phyloP scores from a whole-genome alignment of 108 stramenopile genomes.

The Chaetoceros tenuissimus region DNA sequence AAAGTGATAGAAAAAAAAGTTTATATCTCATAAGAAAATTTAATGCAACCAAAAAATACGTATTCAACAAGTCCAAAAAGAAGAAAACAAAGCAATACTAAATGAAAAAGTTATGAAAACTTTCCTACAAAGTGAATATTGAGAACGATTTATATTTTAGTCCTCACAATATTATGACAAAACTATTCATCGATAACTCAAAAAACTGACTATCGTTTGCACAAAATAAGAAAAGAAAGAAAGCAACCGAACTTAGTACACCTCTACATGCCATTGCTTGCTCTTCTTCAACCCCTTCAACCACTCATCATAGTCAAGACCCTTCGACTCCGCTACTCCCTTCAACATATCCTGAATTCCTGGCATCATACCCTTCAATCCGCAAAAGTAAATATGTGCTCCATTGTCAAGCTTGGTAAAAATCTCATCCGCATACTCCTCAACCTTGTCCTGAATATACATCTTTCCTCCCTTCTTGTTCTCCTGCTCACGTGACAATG shows the following conservation, averaged over 20 bases:
- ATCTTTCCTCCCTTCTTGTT: conserved; percentile 96
- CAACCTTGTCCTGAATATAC: conserved; percentile 99
- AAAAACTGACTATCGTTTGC: no score
- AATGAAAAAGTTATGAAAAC: no score
- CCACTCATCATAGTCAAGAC: conserved; percentile 77
- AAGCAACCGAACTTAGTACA: conserved; percentile 81
- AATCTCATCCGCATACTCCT: conserved; percentile 87
- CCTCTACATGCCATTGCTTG: conserved; percentile 90
- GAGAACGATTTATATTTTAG: no score
- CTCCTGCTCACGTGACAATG: conserved; percentile 87
- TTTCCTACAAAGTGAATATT: no score
- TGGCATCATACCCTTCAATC: conserved; percentile 98
- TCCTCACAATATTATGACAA: no score
- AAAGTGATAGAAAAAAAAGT: no score
- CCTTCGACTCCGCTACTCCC: conserved; percentile 74
- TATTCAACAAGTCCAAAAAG: no score
- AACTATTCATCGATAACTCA: no score
- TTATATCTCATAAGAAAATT: no score
- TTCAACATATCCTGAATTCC: conserved; percentile 93
- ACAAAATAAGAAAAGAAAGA: no score
- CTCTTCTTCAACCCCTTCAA: conserved; percentile 82
- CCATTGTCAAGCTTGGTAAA: conserved; percentile 86
- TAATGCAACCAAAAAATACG: no score
- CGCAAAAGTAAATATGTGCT: conserved; percentile 98
- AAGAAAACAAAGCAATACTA: no score